Base-by-base conservation (phyloP, 2,329 filamentous ascomycete genomes). In the Helotiales sp. region DNA sequence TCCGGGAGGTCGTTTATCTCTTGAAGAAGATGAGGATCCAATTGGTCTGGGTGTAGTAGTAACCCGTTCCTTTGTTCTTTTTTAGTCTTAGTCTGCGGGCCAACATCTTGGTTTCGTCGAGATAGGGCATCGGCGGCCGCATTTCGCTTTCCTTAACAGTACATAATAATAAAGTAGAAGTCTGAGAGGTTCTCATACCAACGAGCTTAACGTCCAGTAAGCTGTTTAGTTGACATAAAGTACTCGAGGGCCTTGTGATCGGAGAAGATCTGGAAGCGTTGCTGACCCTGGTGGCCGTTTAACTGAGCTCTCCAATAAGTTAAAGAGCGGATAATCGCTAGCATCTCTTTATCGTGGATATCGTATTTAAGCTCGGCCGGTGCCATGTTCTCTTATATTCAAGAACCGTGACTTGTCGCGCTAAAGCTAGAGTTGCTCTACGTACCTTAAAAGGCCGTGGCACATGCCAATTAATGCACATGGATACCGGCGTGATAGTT, bases 281-380 rank as follows among this genome's bases (percentile, higher is more conserved):
- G n/a, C n/a, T n/a, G n/a, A n/a, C n/a, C n/a, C n/a, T n/a, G n/a
- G n/a, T n/a, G n/a, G 2, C 30, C 30, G 17, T 29, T 12, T 0
- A 63, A 25, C 27, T 59, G 49, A 1, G 46, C 5, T 10, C 58
- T n/a, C 52, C 25, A 64, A 2, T 59, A 2, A n/a, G 33, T 17
- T 0, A 66, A 48, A 2, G 49, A 56, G 31, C 40, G 31, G 1
- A 73, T 50, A 29, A 73, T 71, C 1, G 66, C 67, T 0, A 72
- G 51, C 0, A 73, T 61, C 56, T 72, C 69, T 50, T 72, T 68
- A 49, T 73, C 55, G 46, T 73, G 61, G 17, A 69, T 69, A 8
- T 70, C 50, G 48, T 73, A 73, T 46, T 72, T 73, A 1, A 49
- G 54, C 56, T 73, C 51, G 0, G 59, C 57, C 3, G 47, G 30